Percentiles rank a stretch among this genome's conserved stretches.
Conservation (phyloP, 2,329 filamentous ascomycete genomes). For the Aspergillus sp. region DNA sequence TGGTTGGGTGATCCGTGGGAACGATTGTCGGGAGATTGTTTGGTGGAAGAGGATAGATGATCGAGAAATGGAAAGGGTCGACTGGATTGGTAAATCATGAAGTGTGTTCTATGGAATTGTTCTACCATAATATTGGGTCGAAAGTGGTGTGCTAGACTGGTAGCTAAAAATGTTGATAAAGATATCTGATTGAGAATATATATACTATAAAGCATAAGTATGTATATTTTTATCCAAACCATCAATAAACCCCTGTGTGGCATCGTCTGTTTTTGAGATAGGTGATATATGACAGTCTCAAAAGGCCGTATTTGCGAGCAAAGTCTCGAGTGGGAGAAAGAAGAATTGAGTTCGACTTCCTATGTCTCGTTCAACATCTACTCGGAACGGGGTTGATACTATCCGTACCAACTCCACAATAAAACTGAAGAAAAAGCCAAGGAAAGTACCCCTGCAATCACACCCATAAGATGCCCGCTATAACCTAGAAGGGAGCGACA, state of each 20-base stretch:
- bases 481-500: background rate
- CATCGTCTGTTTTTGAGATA: too few relatives aligned
- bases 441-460: background rate
- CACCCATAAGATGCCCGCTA: background rate
- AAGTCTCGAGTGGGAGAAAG: too few relatives aligned
- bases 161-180: too few relatives aligned
- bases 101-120: background rate
- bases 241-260: background rate
- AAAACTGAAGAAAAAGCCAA: background rate
- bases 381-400: background rate
- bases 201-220: background rate
- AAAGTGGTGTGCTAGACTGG: background rate
- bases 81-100: background rate
- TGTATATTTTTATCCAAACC: background rate
- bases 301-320: too few relatives aligned
- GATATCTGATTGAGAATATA: too few relatives aligned
- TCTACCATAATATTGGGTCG: background rate
- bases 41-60: background rate
- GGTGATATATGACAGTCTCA: too few relatives aligned
- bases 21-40: background rate
- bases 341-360: too few relatives aligned
- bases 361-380: too few relatives aligned
- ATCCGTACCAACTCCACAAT: background rate
- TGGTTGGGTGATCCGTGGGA: background rate
- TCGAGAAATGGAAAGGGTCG: background rate